Percentiles rank a stretch among this genome's conserved stretches.
Evolutionary conservation across 2,329 filamentous ascomycete genomes (phyloP).

Genomic region (Fusarium duplospermum): DNA sequence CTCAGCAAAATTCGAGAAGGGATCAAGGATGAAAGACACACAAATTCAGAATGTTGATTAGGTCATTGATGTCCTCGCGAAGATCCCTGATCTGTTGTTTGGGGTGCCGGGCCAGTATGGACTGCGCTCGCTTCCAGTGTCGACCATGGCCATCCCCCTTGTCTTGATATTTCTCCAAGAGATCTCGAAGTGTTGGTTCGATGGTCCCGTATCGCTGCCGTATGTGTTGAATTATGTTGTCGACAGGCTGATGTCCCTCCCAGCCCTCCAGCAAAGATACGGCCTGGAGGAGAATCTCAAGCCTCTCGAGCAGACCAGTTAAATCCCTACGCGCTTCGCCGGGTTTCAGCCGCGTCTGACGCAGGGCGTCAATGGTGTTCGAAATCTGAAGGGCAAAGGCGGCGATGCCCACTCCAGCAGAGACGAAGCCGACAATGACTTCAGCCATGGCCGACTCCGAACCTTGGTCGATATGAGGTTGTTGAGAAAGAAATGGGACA

Average conservation of each 20-base stretch:
- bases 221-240: not conserved
- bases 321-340: not conserved
- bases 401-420: not conserved
- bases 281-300: not conserved
- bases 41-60: not conserved
- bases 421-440: not conserved
- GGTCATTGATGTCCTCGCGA: not conserved
- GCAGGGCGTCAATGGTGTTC: not conserved
- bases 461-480: not conserved
- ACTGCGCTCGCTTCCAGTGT: not conserved
- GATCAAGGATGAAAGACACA: rapidly evolving
- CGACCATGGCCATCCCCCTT: not conserved
- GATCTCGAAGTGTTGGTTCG: not conserved
- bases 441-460: not conserved
- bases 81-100: not conserved
- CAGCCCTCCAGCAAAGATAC: not conserved
- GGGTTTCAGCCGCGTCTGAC: not conserved
- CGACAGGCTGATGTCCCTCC: not conserved
- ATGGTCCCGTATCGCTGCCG: not conserved
- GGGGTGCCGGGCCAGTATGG: not conserved
- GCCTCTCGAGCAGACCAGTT: not conserved
- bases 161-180: not conserved
- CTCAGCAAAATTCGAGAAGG: not conserved
- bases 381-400: not conserved
- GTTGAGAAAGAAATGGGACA: not conserved